Percentiles rank a stretch among this genome's conserved stretches.
These are phyloP conservation scores for Agapanthus africanus DNA, from an alignment of 106 monocot species.

Conservation along the genomic window DNA sequence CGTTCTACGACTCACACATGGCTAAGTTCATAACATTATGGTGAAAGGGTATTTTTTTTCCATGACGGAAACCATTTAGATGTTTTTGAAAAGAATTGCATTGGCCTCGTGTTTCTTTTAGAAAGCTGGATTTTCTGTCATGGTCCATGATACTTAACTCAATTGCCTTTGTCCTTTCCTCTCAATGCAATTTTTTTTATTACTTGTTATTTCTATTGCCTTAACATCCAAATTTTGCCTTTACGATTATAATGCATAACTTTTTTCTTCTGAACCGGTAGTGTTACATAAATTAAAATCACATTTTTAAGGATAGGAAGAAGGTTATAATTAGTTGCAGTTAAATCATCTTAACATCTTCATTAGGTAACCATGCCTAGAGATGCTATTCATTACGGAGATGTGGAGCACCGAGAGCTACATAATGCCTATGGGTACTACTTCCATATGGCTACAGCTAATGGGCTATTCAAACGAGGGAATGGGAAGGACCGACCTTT, in stretches of 20 bases:
- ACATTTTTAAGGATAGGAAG: not conserved
- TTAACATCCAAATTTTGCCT: not conserved
- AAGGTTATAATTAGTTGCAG: not conserved
- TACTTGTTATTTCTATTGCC: not conserved
- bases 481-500: conserved; percentile 83
- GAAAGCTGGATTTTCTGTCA: not conserved
- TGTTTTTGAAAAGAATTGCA: not conserved
- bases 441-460: conserved; percentile 91
- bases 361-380: conserved; percentile 88
- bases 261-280: no score
- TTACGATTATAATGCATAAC: no score
- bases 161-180: not conserved
- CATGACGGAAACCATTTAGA: not conserved
- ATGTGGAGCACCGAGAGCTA: conserved; percentile 79
- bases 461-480: conserved; percentile 82
- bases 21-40: no score
- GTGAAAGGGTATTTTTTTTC: no score
- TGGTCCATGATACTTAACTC: not conserved
- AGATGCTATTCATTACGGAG: conserved; percentile 84
- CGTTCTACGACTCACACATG: not conserved
- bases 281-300: not conserved
- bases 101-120: no score
- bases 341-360: conserved; percentile 13
- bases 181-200: not conserved
- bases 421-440: conserved; percentile 97